Evolutionary conservation across 768 basidiomycete species (phyloP).

Genomic region (Tubosaeta sp.): DNA sequence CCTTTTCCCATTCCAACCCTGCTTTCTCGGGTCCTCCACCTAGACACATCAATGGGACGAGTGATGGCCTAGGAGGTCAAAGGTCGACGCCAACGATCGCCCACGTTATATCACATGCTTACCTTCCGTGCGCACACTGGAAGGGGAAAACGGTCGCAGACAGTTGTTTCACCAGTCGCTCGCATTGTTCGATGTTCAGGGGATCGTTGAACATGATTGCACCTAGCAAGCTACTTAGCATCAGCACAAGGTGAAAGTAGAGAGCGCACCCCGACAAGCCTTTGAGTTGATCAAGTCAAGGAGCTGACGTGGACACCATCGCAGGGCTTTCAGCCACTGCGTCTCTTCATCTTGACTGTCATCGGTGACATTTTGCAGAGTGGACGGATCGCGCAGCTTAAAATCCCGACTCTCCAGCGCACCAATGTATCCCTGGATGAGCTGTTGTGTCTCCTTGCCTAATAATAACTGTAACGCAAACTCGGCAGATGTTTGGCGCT

Average conservation of each 20-base stretch:
- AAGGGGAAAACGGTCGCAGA: conserved; percentile 79
- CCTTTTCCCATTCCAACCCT: conserved; percentile 24
- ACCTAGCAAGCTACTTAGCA: conserved; percentile 43
- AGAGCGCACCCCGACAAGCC: conserved; percentile 77
- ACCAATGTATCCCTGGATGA: conserved; percentile 70
- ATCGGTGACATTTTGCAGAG: conserved; percentile 7
- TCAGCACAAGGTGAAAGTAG: neutral
- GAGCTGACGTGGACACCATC: conserved; percentile 79
- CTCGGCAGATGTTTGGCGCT: conserved; percentile 7
- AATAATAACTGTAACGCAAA: conserved; percentile 46
- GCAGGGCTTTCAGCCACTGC: conserved; percentile 66
- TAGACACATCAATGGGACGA: conserved; percentile 45
- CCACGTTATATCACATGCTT: neutral
- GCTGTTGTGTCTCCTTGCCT: conserved; percentile 68
- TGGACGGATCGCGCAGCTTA: conserved; percentile 14
- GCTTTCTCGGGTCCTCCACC: conserved; percentile 8
- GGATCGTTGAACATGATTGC: conserved; percentile 97
- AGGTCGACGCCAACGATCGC: neutral
- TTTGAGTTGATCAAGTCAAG: conserved; percentile 89
- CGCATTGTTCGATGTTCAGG: conserved; percentile 64
- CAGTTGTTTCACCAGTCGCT: conserved; percentile 61
- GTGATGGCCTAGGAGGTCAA: conserved; percentile 41
- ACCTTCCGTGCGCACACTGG: conserved; percentile 96
- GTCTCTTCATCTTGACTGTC: conserved; percentile 18
- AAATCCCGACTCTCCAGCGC: conserved; percentile 50